Evolutionary conservation across 345 rosid genomes (phyloP).

Genomic region (Angophora floribunda): DNA sequence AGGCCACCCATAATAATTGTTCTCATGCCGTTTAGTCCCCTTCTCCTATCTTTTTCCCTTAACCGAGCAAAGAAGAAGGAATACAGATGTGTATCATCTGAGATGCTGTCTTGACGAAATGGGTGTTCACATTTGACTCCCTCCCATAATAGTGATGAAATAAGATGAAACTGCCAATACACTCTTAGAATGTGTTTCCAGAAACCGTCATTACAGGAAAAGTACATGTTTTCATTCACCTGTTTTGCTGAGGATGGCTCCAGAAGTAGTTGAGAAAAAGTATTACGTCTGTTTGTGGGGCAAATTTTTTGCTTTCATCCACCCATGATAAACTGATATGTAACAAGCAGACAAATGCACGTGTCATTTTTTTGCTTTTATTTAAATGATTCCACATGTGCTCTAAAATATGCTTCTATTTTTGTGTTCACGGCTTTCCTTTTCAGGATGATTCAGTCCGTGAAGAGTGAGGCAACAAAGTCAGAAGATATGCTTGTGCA

Average conservation of each 20-base stretch:
- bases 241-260: background rate
- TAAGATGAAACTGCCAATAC: background rate
- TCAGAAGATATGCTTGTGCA: conserved; percentile 71
- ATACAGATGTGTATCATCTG: background rate
- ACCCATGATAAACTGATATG: background rate
- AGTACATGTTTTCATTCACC: background rate
- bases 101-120: background rate
- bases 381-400: background rate
- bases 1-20: background rate
- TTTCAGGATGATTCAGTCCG: conserved; percentile 75
- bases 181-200: background rate
- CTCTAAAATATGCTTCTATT: background rate
- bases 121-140: background rate
- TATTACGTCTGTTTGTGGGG: background rate
- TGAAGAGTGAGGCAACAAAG: conserved; percentile 65
- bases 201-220: background rate
- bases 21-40: background rate
- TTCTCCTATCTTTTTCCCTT: background rate
- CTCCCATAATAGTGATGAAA: background rate
- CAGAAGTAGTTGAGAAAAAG: background rate
- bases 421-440: background rate
- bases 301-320: background rate
- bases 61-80: background rate
- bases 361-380: background rate
- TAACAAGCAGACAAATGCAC: background rate